A percentile compares a stretch with the other conserved stretches of the same genome.
These are phyloP conservation scores for Sclerotinia sclerotiorum DNA, from an alignment of 2,329 filamentous ascomycete genomes.

Conservation along the genomic window DNA sequence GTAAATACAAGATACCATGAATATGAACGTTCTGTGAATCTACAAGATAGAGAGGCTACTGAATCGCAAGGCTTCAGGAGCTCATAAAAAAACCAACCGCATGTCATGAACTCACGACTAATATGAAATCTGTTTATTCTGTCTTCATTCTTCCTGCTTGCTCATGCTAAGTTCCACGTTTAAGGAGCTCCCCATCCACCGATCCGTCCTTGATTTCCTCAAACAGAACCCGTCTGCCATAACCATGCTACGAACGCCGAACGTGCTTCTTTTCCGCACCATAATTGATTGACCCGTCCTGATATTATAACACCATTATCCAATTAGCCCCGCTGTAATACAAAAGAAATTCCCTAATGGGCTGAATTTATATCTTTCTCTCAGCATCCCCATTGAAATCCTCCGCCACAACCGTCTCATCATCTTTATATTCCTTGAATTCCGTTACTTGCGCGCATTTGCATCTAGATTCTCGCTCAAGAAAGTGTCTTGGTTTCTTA, in stretches of 20 bases:
- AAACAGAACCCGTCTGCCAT: neutral
- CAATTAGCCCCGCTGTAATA: neutral
- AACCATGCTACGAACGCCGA: neutral
- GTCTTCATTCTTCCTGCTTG: neutral
- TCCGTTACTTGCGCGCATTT: neutral
- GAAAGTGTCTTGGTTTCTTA: slow-evolving; percentile 24
- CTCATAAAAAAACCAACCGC: neutral
- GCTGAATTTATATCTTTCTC: neutral
- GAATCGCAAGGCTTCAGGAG: too few relatives aligned
- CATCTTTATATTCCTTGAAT: slow-evolving; percentile 7
- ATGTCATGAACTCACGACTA: neutral
- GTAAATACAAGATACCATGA: too few relatives aligned
- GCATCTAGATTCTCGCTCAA: neutral
- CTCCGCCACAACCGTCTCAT: slow-evolving; percentile 16
- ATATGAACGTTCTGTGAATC: neutral
- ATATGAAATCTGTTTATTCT: neutral
- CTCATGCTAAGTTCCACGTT: neutral
- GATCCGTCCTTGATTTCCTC: neutral
- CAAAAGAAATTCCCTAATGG: neutral
- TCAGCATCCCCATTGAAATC: neutral
- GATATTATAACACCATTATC: neutral
- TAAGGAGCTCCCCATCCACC: neutral
- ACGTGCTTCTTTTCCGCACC: neutral
- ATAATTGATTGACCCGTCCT: neutral
- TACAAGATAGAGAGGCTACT: neutral